Evolutionary conservation across 768 basidiomycete species (phyloP), one percentile per base, ranked within the genome.

Genomic region (Boletellus ananiceps): DNA sequence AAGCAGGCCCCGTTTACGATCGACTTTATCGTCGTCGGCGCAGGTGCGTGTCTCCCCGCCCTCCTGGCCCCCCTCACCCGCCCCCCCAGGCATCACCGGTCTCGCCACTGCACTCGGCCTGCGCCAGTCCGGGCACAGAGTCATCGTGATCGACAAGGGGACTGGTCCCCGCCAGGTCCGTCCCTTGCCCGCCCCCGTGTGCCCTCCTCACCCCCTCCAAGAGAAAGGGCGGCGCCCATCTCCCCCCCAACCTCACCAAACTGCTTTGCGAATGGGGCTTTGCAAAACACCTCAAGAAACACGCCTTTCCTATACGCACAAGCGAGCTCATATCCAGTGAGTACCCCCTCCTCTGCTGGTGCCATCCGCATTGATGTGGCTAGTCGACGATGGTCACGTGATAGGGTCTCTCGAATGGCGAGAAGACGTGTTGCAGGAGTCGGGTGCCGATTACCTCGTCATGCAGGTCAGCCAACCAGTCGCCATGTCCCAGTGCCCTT

Each of bases 241-340:
- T 80, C 8, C 79, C 81, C 23, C 81, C 83, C 0, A 84, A 84
- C 56, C 73, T 82, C 68, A 80, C 80, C 42, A 74, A 75, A 46
- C 66, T 83, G 2, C 65, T 84, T 19, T 66, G 71, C 42, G 71
- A 78, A 51, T 85, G 83, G 82, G 81, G 77, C 13, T 69, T 81
- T 8, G 73, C 61, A 19, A 72, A 78, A 21, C 63, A 71, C 11
- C 63, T 84, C 33, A 55, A 32, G 33, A 67, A 69, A 40, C 64
- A 72, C 46, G 71, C 66, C 4, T 42, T 60, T 3, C 29, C 63
- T 35, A 32, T 64, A 42, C 61, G 67, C 16, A 46, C 63, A 23
- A 50, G 49, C 40, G 61, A 27, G 33, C 59, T 67, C 47, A 16
- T 67, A 14, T 63, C 63, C 27, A 16, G 67, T 63, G 9, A 38